A percentile compares a stretch with the other conserved stretches of the same genome.
These are phyloP conservation scores for Monosporascus sp. DNA, from an alignment of 2,329 filamentous ascomycete genomes.

Conservation along the genomic window DNA sequence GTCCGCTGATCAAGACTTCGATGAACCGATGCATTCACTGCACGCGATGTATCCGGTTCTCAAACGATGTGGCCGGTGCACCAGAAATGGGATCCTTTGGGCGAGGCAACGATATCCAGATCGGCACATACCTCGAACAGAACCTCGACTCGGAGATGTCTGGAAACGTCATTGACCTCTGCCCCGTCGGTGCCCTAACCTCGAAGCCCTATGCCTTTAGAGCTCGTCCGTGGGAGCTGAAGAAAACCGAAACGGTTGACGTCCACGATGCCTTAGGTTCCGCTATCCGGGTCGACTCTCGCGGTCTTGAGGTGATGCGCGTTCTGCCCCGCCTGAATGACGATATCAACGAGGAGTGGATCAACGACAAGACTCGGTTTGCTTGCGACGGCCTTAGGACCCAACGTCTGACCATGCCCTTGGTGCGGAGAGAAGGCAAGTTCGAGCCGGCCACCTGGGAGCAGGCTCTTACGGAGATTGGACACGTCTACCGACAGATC, in stretches of 20 bases:
- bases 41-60: slow-evolving; percentile 94
- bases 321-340: slow-evolving; percentile 90
- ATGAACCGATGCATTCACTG: slow-evolving; percentile 99
- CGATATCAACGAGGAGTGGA: slow-evolving; percentile 99
- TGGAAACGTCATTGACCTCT: slow-evolving; percentile 95
- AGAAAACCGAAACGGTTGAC: slow-evolving; percentile 93
- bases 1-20: slow-evolving; percentile 95
- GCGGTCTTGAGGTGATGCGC: slow-evolving; percentile 94
- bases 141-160: slow-evolving; percentile 93
- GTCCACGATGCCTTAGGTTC: slow-evolving; percentile 90
- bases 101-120: slow-evolving; percentile 95
- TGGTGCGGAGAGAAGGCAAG: slow-evolving; percentile 82
- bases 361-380: slow-evolving; percentile 97
- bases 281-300: slow-evolving; percentile 88
- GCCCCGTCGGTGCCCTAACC: slow-evolving; percentile 91
- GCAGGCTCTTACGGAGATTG: slow-evolving; percentile 85
- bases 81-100: slow-evolving; percentile 92
- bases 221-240: slow-evolving; percentile 92
- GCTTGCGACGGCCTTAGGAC: slow-evolving; percentile 96
- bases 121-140: slow-evolving; percentile 94
- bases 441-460: slow-evolving; percentile 95
- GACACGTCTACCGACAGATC: slow-evolving; percentile 71
- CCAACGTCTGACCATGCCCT: slow-evolving; percentile 86
- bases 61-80: slow-evolving; percentile 94
- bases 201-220: slow-evolving; percentile 98